Base-by-base conservation (phyloP, 2,329 filamentous ascomycete genomes). In the Sphaceloma murrayae region DNA sequence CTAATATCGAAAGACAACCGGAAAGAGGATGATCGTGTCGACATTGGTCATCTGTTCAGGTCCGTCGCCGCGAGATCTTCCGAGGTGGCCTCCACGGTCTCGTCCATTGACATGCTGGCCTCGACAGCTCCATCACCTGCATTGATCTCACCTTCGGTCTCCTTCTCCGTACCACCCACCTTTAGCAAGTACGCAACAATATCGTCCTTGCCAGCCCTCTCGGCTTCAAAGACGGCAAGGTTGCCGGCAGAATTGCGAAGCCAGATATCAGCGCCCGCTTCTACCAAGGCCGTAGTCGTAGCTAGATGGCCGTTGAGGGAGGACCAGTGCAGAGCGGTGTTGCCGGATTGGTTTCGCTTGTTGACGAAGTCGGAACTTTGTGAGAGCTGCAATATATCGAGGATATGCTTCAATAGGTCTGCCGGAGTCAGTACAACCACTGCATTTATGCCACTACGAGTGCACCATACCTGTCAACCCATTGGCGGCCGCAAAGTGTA, bases 401-500 rank as follows among this genome's bases (percentile, higher is more conserved):
- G 34, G 11, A 52, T 27, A 29, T 48, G 43, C 42, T 45, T 46
- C 13, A 51, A 29, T 22, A 51, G 46, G 13, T 51, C 51, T 51
- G 38, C n/a, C 18, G 16, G 10, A n/a, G 4, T 45, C 6, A 21
- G 33, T 36, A 21, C 36, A 18, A n/a, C 22, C 27, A 13, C 19
- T 16, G 9, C 3, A 19, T 16, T 6, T 31, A n/a, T n/a, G n/a
- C n/a, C n/a, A n/a, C 14, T 31, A 17, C 5, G 11, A 18, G 16
- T 18, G 34, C 31, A 24, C 17, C 43, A 22, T 43, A 88, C 86
- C 82, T 49, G 76, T 57, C 58, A 94, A 82, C 1, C 89, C 89
- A 60, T 98, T 98, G 18, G 85, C 91, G 17, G 85, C 80, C 5
- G 88, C 86, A 77, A 93, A 95, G 65, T 98, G 91, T 58, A 96